These are phyloP conservation scores for Nematocida ironsii DNA, from an alignment of 371 early-diverging fungal genomes.

Conservation along the genomic window DNA sequence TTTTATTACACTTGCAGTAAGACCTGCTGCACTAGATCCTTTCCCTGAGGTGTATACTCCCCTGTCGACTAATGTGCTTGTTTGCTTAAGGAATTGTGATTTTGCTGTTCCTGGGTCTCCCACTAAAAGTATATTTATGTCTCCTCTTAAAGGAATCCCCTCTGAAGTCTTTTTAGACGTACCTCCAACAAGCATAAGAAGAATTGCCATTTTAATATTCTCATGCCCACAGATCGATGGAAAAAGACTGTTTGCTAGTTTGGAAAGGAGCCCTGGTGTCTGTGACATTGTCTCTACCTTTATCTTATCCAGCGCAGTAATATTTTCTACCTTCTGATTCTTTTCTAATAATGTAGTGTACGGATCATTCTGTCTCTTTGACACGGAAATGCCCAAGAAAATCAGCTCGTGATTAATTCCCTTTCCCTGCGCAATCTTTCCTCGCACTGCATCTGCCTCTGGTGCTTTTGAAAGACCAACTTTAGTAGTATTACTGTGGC, in stretches of 20 bases:
- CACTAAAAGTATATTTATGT: conserved; percentile 91
- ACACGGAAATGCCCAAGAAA: conserved; percentile 46
- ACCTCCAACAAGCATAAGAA: conserved; percentile 70
- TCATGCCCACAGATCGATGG: conserved; percentile 70
- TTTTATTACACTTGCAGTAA: conserved; percentile 93
- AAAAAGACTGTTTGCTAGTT: conserved; percentile 76
- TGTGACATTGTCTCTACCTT: conserved; percentile 72
- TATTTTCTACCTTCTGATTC: neutral
- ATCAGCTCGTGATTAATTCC: conserved; percentile 46
- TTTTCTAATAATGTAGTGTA: conserved; percentile 45
- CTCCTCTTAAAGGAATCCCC: conserved; percentile 76
- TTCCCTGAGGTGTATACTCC: conserved; percentile 95
- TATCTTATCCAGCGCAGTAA: conserved; percentile 48
- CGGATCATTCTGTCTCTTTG: conserved; percentile 22
- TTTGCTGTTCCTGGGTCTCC: conserved; percentile 98
- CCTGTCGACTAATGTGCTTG: conserved; percentile 81
- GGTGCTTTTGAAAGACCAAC: conserved; percentile 48
- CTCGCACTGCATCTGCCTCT: conserved; percentile 53
- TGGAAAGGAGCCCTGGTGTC: conserved; percentile 77
- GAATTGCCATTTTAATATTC: conserved; percentile 69
- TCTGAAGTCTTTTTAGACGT: conserved; percentile 77
- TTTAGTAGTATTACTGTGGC: conserved; percentile 54
- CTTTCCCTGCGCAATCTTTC: conserved; percentile 29
- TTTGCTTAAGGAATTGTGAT: conserved; percentile 90
- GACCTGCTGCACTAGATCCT: conserved; percentile 93